These are phyloP conservation scores for Tolypocladium tundrense DNA, from an alignment of 2,329 filamentous ascomycete genomes.

Conservation along the genomic window DNA sequence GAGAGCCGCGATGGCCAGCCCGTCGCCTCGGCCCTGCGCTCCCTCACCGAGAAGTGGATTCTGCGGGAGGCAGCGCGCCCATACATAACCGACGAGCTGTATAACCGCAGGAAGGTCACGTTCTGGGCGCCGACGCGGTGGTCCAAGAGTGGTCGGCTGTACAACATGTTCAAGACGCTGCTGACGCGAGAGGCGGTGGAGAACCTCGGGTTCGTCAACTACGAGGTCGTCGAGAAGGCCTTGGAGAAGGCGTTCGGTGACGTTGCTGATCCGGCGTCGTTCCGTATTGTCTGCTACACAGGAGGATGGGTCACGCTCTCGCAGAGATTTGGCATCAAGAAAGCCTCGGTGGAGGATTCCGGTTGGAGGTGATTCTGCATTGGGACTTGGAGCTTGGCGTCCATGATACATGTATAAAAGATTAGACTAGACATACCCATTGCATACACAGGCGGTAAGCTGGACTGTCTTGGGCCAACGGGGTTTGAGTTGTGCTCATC, in stretches of 20 bases:
- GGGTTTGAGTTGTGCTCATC: too few relatives aligned
- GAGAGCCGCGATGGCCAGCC: not conserved
- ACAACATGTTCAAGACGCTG: slow-evolving; percentile 19
- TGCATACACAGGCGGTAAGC: not conserved
- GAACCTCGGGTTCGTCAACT: slow-evolving; percentile 29
- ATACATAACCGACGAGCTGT: slow-evolving; percentile 41
- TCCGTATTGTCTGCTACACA: slow-evolving; percentile 26
- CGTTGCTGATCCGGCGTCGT: slow-evolving; percentile 18
- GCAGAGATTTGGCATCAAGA: slow-evolving; percentile 29
- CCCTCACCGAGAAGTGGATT: slow-evolving; percentile 37
- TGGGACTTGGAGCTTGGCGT: not conserved
- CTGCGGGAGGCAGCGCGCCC: slow-evolving; percentile 38
- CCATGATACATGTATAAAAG: not conserved
- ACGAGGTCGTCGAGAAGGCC: slow-evolving; percentile 19
- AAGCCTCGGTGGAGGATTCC: slow-evolving; percentile 7
- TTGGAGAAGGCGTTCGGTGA: slow-evolving; percentile 28
- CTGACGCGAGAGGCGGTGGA: slow-evolving; percentile 25
- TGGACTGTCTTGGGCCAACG: not conserved
- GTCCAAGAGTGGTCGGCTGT: slow-evolving; percentile 29
- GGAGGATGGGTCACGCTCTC: slow-evolving; percentile 33
- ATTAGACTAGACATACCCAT: too few relatives aligned
- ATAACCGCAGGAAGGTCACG: slow-evolving; percentile 36
- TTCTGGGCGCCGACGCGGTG: slow-evolving; percentile 35
- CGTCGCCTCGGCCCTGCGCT: slow-evolving; percentile 5
- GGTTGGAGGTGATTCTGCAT: not conserved